A percentile compares a stretch with the other conserved stretches of the same genome.
These are phyloP conservation scores for Exsudoporus frostii DNA, from an alignment of 768 basidiomycete genomes.

Conservation along the genomic window DNA sequence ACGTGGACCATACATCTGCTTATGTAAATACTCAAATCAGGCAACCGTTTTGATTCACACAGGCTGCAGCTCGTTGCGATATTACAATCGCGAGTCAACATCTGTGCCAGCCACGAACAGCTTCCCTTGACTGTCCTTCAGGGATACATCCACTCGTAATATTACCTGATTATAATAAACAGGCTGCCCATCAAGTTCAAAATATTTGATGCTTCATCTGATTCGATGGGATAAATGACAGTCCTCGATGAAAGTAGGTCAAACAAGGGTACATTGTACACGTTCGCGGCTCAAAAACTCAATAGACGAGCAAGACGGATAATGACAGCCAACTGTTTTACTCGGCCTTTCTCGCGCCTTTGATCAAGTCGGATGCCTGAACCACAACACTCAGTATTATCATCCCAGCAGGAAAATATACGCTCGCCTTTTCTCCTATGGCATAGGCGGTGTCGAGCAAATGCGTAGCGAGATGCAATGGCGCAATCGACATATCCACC, in stretches of 20 bases:
- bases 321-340: not conserved
- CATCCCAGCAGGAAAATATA: not conserved
- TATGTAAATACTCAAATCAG: not conserved
- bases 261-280: not conserved
- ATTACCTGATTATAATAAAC: too few species aligned
- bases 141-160: too few species aligned
- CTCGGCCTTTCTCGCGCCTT: not conserved
- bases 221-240: not conserved
- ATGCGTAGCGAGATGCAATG: slow-evolving; percentile 13
- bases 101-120: too few species aligned
- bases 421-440: slow-evolving; percentile 14
- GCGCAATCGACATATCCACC: slow-evolving; percentile 16
- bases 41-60: too few species aligned
- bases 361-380: slow-evolving; percentile 15
- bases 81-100: too few species aligned
- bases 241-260: not conserved
- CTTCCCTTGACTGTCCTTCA: too few species aligned
- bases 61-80: too few species aligned
- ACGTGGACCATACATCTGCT: not conserved
- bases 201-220: too few species aligned
- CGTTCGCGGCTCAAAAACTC: not conserved
- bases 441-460: slow-evolving; percentile 18
- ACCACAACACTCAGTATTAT: not conserved
- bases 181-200: too few species aligned
- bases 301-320: not conserved